phyloP scores from a whole-genome alignment of 169 alveolate species.

The Eimeria praecox region DNA sequence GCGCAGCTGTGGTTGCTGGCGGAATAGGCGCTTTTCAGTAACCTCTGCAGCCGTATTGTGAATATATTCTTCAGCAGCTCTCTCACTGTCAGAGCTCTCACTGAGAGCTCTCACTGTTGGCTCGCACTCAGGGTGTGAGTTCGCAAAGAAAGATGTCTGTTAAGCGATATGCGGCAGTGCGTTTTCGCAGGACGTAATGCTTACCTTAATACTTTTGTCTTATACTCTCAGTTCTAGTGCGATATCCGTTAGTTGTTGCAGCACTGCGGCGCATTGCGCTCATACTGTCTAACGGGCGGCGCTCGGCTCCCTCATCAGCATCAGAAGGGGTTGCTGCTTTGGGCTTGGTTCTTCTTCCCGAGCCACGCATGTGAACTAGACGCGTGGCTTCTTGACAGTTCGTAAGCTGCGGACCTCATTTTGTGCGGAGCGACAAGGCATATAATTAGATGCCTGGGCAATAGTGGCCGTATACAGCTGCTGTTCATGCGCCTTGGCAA shows the following conservation, averaged over 20 bases:
- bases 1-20: not conserved
- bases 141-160: not conserved
- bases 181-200: not conserved
- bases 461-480: too few relatives aligned
- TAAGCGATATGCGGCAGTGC: not conserved
- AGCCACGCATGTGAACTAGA: not conserved
- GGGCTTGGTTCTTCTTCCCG: not conserved
- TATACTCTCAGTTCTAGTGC: not conserved
- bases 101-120: not conserved
- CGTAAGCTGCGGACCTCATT: not conserved
- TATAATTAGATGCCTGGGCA: not conserved
- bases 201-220: not conserved
- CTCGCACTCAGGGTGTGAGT: not conserved
- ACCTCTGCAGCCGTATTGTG: too few relatives aligned
- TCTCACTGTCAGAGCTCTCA: too few relatives aligned
- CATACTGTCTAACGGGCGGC: not conserved
- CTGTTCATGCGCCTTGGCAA: too few relatives aligned
- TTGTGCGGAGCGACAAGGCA: not conserved
- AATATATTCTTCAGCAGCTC: too few relatives aligned
- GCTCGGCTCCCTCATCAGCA: not conserved
- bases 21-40: not conserved
- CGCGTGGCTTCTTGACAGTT: not conserved
- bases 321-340: not conserved
- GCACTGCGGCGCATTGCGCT: not conserved
- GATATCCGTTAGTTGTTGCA: not conserved